Percentiles rank a stretch among this genome's conserved stretches.
Conservation (phyloP, 331 rosid species). For the Rhamnella rubrinervis region DNA sequence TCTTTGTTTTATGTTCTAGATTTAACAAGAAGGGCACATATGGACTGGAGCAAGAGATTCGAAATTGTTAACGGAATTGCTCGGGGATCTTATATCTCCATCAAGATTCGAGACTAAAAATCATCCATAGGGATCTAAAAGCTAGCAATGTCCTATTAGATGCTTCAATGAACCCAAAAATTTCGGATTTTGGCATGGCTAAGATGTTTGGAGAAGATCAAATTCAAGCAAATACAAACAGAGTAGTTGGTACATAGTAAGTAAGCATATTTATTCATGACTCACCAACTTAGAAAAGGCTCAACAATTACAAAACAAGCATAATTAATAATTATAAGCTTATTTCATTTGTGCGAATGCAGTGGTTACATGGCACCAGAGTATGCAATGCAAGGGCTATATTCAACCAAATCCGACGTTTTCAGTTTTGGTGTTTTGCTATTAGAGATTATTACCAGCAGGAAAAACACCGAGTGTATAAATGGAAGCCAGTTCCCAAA, state of each 20-base stretch:
- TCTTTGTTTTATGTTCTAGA: neutral
- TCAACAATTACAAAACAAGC: neutral
- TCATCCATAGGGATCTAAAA: neutral
- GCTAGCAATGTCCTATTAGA: neutral
- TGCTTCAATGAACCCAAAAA: neutral
- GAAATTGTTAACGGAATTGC: neutral
- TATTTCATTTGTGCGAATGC: no score
- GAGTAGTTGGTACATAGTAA: no score
- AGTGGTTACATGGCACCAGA: no score
- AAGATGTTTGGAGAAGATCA: neutral
- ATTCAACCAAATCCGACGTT: no score
- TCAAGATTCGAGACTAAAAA: no score
- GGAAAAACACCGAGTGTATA: no score
- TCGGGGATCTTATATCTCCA: no score
- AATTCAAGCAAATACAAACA: neutral
- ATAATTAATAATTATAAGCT: neutral
- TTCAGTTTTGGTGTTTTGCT: no score
- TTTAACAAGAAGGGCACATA: neutral
- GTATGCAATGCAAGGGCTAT: no score
- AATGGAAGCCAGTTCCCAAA: no score
- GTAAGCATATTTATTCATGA: neutral
- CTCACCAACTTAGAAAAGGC: neutral
- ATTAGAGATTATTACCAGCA: no score
- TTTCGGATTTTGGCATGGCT: slow-evolving; percentile 5
- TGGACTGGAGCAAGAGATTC: neutral